Base-by-base conservation (phyloP, 805 yeast species). In the Phaffomyces thermotolerans region DNA sequence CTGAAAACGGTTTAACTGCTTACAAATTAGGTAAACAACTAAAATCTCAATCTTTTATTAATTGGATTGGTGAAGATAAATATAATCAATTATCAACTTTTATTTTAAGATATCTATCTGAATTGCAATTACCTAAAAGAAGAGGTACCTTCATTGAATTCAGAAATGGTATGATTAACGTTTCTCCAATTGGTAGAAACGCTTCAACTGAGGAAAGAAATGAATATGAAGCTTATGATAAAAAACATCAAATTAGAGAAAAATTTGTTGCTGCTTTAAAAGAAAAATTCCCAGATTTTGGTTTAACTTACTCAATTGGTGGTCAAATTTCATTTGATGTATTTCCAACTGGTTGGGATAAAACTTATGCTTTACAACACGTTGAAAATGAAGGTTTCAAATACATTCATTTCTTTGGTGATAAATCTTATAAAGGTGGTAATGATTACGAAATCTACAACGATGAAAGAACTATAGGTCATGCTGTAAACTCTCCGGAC, bases 341-440 rank as follows among this genome's bases (percentile, higher is more conserved):
- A 52, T 93, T 93, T 91, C 99, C 99, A 73, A 87, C 96, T 52
- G 99, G 99, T 63, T 93, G 99, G 99, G 99, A 93, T 71, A 93
- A 93, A 79, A 93, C 99, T 50, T 93, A 91, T 75, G 87, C 95
- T 69, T 78, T 93, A 64, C 89, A 84, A 69, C 99, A 91, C 69
- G 90, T 93, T 57, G 87, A 71, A 59, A 67, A 73, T 48, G 96
- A 91, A 69, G 80, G 84, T 53, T 93, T 90, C 73, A 75, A 80
- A 60, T 76, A 79, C 57, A 88, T 93, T 59, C 98, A 93, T 74
- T 93, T 93, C 81, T 93, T 93, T 64, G 99, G 99, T 71, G 99
- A 93, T 78, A 93, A 93, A 78, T 77, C 96, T 53, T 84, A 84
- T 75, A 68, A 80, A 71, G 99, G 99, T 64, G 99, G 99, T 72